Evolutionary conservation across 2,329 filamentous ascomycete genomes (phyloP).

Genomic region (Sordariomycetes sp.): DNA sequence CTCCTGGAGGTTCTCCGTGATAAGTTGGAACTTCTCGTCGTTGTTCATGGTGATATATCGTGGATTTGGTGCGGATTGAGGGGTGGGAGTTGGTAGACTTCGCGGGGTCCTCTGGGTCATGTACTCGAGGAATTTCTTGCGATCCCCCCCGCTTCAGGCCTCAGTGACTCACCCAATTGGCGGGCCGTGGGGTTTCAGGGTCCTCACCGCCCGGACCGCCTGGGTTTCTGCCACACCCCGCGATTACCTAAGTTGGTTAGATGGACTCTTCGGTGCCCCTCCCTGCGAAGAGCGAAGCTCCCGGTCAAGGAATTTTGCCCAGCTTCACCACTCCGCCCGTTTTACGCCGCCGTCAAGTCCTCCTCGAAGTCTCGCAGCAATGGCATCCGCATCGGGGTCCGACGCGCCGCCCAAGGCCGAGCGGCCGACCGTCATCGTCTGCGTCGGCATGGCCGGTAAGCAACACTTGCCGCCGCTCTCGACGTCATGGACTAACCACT

Average conservation of each 20-base stretch:
- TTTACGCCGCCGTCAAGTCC: background rate
- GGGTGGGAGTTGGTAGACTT: background rate
- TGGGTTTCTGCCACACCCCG: background rate
- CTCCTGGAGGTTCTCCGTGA: slow-evolving; percentile 72
- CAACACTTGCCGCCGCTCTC: slow-evolving; percentile 3
- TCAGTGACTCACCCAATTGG: background rate
- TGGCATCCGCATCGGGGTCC: background rate
- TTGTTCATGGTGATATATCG: slow-evolving; percentile 19
- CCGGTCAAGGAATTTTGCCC: background rate
- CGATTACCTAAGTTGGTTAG: background rate
- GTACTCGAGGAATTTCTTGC: background rate
- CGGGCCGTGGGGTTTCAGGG: background rate
- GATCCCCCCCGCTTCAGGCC: background rate
- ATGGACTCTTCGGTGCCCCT: background rate
- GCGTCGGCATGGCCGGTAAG: slow-evolving; percentile 89
- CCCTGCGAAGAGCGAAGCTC: background rate
- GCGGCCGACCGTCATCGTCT: slow-evolving; percentile 69
- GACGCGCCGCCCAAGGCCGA: slow-evolving; percentile 3
- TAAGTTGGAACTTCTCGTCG: slow-evolving; percentile 61
- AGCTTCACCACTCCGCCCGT: background rate
- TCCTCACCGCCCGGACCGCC: background rate
- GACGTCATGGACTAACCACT: slow-evolving; percentile 2
- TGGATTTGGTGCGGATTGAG: slow-evolving; percentile 9
- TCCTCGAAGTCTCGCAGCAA: background rate
- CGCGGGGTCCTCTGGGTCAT: background rate